These are phyloP conservation scores for Kandelia obovata DNA, from an alignment of 345 rosid genomes.

Conservation along the genomic window DNA sequence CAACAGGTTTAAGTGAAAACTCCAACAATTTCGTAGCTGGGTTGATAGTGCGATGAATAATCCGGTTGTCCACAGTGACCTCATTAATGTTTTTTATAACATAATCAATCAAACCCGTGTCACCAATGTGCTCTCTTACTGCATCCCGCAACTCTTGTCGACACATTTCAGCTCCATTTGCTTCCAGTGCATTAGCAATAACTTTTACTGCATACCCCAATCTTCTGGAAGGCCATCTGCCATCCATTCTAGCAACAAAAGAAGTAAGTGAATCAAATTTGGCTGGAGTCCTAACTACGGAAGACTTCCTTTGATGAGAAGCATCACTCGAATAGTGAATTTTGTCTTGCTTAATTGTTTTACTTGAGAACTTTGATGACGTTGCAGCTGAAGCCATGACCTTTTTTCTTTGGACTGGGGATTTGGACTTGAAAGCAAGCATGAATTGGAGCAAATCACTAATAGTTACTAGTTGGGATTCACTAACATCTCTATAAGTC, in stretches of 20 bases:
- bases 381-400: constrained; percentile 31
- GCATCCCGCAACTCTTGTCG: constrained; percentile 52
- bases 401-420: constrained; percentile 32
- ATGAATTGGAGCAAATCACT: constrained; percentile 52
- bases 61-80: constrained; percentile 30
- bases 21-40: constrained; percentile 31
- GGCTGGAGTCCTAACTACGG: too few species aligned
- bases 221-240: constrained; percentile 47
- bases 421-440: constrained; percentile 43
- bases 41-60: constrained; percentile 39
- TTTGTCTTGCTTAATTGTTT: not conserved
- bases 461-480: constrained; percentile 33
- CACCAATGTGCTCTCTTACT: constrained; percentile 52
- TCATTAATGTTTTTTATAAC: constrained; percentile 48
- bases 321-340: not conserved
- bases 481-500: constrained; percentile 31
- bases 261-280: not conserved
- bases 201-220: constrained; percentile 40
- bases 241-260: constrained; percentile 13
- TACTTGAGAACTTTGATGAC: constrained; percentile 12
- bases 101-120: constrained; percentile 67
- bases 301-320: too few species aligned
- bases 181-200: constrained; percentile 31
- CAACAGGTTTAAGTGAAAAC: constrained; percentile 32
- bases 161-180: constrained; percentile 24